A percentile compares a stretch with the other conserved stretches of the same genome.
Evolutionary conservation across 2,329 filamentous ascomycete species (phyloP).

Genomic region (Aspergillus ibericus): DNA sequence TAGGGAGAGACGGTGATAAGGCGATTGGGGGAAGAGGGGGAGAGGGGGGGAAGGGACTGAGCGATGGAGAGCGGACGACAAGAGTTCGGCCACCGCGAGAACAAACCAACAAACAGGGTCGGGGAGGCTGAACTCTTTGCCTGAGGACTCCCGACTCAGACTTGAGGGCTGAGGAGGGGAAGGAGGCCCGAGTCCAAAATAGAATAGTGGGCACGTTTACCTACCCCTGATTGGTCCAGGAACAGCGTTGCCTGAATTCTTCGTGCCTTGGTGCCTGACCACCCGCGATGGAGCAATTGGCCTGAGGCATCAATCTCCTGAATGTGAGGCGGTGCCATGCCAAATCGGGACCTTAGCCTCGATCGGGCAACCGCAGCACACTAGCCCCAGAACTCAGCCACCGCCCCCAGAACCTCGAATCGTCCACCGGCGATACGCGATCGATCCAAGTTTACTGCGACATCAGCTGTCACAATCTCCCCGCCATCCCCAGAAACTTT

Average conservation of each 20-base stretch:
- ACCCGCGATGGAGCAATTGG: background rate
- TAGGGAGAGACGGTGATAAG: slow-evolving; percentile 11
- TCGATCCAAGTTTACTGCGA: slow-evolving; percentile 10
- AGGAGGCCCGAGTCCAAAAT: background rate
- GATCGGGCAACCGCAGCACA: background rate
- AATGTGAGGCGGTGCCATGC: slow-evolving; percentile 10
- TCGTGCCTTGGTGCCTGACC: no score
- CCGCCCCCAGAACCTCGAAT: slow-evolving; percentile 3
- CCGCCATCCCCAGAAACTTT: background rate
- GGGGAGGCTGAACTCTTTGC: background rate
- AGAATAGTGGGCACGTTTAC: background rate
- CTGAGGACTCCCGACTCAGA: background rate
- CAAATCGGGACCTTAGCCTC: background rate
- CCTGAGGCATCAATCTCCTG: slow-evolving; percentile 7
- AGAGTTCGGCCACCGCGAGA: background rate
- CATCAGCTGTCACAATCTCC: slow-evolving; percentile 3
- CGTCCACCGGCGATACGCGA: slow-evolving; percentile 5
- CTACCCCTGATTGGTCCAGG: slow-evolving; percentile 17
- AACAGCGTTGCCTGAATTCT: slow-evolving; percentile 10
- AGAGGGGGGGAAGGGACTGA: slow-evolving; percentile 9
- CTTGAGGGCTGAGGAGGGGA: background rate
- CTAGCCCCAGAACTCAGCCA: slow-evolving; percentile 10
- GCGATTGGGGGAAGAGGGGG: slow-evolving; percentile 15
- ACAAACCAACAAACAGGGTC: background rate
- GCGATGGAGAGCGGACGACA: background rate